Evolutionary conservation across 2,329 filamentous ascomycete genomes (phyloP).

Genomic region (Xylaria polymorpha): DNA sequence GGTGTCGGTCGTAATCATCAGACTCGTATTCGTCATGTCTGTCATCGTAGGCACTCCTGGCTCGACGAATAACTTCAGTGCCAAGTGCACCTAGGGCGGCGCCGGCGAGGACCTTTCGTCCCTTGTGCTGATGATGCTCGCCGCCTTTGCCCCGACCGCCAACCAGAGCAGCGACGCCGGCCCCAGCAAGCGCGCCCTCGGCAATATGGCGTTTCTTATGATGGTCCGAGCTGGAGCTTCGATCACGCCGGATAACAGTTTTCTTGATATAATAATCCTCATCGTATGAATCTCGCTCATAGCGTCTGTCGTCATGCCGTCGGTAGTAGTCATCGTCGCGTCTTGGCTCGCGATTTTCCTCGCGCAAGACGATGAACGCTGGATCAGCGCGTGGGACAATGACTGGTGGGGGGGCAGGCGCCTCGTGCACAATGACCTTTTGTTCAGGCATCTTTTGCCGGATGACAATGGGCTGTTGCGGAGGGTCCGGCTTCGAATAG

Average conservation of each 20-base stretch:
- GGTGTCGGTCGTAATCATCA: slow-evolving; percentile 54
- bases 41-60: slow-evolving; percentile 70
- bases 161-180: slow-evolving; percentile 69
- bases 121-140: slow-evolving; percentile 63
- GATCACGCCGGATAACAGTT: slow-evolving; percentile 61
- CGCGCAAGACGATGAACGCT: slow-evolving; percentile 58
- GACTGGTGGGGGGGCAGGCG: slow-evolving; percentile 63
- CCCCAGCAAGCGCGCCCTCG: slow-evolving; percentile 73
- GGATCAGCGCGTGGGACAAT: slow-evolving; percentile 61
- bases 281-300: slow-evolving; percentile 57
- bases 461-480: slow-evolving; percentile 65
- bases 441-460: slow-evolving; percentile 67
- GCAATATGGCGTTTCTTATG: slow-evolving; percentile 70
- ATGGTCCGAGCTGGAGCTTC: slow-evolving; percentile 61
- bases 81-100: slow-evolving; percentile 72
- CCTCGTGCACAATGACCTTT: slow-evolving; percentile 70
- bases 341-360: slow-evolving; percentile 53
- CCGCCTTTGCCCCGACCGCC: slow-evolving; percentile 64
- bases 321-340: slow-evolving; percentile 40
- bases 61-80: slow-evolving; percentile 69
- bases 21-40: slow-evolving; percentile 54
- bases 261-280: slow-evolving; percentile 60
- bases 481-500: slow-evolving; percentile 64
- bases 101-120: slow-evolving; percentile 69
- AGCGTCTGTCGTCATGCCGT: slow-evolving; percentile 52